These are phyloP conservation scores for Vaccinium myrtillus DNA, from an alignment of 148 eudicot species.

Conservation along the genomic window DNA sequence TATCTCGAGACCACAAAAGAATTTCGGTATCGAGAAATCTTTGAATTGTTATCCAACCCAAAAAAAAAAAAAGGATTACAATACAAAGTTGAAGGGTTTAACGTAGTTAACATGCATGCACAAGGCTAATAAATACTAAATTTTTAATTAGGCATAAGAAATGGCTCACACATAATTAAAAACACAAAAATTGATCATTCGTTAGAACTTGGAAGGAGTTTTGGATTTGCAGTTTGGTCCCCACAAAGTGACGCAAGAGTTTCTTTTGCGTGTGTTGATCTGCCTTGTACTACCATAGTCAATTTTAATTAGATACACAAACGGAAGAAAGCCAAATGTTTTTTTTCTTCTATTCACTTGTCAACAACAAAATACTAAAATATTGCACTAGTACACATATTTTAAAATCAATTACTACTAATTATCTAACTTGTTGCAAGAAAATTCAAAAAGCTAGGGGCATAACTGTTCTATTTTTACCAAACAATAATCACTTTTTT, in stretches of 20 bases:
- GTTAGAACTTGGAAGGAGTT: constrained; percentile 4
- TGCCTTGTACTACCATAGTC: background rate
- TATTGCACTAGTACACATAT: background rate
- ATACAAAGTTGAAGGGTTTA: background rate
- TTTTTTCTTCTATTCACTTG: background rate
- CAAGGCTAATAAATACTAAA: background rate
- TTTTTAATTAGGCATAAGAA: background rate
- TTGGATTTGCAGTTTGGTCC: background rate
- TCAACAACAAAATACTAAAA: background rate
- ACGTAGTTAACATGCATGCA: background rate
- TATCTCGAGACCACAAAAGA: no score
- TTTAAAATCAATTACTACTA: no score
- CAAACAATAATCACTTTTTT: no score
- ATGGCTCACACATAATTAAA: background rate
- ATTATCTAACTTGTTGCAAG: no score
- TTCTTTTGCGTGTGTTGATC: constrained; percentile 5
- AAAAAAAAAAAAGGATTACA: background rate
- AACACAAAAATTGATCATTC: background rate
- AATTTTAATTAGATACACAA: background rate
- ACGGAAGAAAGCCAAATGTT: background rate
- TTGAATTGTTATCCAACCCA: background rate
- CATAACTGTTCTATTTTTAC: no score
- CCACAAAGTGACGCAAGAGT: background rate
- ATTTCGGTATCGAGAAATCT: no score
- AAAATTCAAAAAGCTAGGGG: no score